Base-by-base conservation (phyloP, 768 basidiomycete genomes). In the Leccinum uliginosum region DNA sequence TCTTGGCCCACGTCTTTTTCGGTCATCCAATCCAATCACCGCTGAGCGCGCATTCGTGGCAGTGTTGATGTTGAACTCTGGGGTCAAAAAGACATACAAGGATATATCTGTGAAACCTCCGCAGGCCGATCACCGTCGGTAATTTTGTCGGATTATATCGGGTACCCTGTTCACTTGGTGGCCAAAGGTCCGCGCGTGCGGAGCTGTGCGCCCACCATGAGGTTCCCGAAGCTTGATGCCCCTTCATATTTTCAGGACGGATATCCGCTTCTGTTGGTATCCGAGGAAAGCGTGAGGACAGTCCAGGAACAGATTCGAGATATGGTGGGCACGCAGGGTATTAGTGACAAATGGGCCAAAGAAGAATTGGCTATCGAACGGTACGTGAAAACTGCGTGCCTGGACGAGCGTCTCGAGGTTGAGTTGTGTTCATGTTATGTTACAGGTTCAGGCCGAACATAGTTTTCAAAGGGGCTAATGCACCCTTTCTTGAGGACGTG, bases 361-460 rank as follows among this genome's bases (percentile, higher is more conserved):
- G 78, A 78, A 8, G 77, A 67, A 12, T 64, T 89, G 21, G 65
- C 69, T 38, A 78, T 89, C 48, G 84, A 88, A 65, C 78, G 87
- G 87, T 86, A 54, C 45, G 77, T 65, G 21, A 51, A 50, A 23
- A 45, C 47, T 15, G 0, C n/a, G 58, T 54, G 29, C 55, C 26
- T 27, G 30, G 43, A 21, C 53, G 24, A 49, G 53, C 3, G 30
- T 6, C 38, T 27, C 46, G 32, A 51, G 30, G 48, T 55, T 59
- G 55, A 52, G 45, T n/a, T 53, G 14, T 53, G 40, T n/a, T n/a
- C n/a, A n/a, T n/a, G n/a, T 47, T 46, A 38, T 47, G 32, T 24
- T 53, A 21, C 62, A 89, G 89, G 64, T 92, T 90, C 74, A 74
- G 89, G 50, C 89, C 89, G 0, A 92, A 91, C 65, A 83, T 92